Evolutionary conservation across 2,329 filamentous ascomycete genomes (phyloP), one percentile per base, ranked within the genome.

Genomic region (Graphiopsis chlorocephala): DNA sequence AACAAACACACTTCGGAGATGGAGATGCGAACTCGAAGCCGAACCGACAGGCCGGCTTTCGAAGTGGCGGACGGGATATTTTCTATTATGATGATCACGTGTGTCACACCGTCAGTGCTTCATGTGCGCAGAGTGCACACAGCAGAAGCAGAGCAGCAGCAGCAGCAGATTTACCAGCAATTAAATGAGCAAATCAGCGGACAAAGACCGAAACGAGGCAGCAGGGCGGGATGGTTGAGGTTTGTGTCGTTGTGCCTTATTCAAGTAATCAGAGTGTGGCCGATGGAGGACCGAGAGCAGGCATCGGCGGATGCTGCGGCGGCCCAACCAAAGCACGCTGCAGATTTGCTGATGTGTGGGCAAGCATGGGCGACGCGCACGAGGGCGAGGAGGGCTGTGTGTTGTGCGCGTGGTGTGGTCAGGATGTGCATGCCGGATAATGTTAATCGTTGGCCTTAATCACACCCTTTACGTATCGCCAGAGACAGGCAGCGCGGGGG

Each of bases 281-380:
- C 60, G 60, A 62, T 55, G 60, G 60, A 62, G 60, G 60, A 53
- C 60, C 60, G 60, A 62, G 33, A 29, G 17, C 15, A 61, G n/a
- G 45, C n/a, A 33, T n/a, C 58, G 28, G 28, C 58, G 58, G 58
- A 35, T 61, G 60, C 47, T 62, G 60, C 60, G 60, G 60, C 60
- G 48, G 60, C 60, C 60, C 60, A 62, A 62, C 60, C 60, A 48
- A 61, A 38, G 58, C 17, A n/a, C 23, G 53, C 11, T 15, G 53
- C 53, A 56, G 31, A 23, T 38, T 52, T 56, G 53, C 31, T 56
- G 53, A 56, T 56, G 53, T 56, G 53, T n/a, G 4, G n/a, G 29
- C 17, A 29, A 28, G 52, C 26, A 28, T 14, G 26, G 52, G 28
- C 14, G 26, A 42, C 38, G 26, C 26, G 57, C 35, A 48, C 38